Evolutionary conservation across 306 rosid genomes (phyloP).

Genomic region (Betula pendula): DNA sequence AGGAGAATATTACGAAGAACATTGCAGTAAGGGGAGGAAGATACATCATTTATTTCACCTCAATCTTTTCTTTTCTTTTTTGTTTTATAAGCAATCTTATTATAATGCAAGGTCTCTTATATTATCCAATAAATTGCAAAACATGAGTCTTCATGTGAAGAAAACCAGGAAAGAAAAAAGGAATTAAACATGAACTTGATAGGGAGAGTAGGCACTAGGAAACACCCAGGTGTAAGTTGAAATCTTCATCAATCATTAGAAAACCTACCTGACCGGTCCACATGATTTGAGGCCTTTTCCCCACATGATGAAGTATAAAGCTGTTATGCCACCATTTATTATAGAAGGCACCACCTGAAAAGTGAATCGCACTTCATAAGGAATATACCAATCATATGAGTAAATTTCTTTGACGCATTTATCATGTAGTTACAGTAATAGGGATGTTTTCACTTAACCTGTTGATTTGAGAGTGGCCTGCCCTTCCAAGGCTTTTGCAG

Average conservation of each 20-base stretch:
- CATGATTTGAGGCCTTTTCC: slow-evolving; percentile 98
- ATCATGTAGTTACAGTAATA: slow-evolving; percentile 5
- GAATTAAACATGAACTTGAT: neutral
- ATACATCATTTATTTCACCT: neutral
- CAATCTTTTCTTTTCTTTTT: too few relatives aligned
- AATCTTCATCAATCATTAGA: slow-evolving; percentile 26
- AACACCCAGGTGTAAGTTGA: slow-evolving; percentile 6
- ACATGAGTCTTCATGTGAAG: neutral
- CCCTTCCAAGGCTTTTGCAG: slow-evolving; percentile 99
- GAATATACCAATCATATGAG: slow-evolving; percentile 23
- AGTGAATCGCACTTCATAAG: slow-evolving; percentile 28
- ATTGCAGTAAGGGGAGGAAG: too few relatives aligned
- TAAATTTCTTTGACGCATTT: slow-evolving; percentile 1
- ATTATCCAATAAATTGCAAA: slow-evolving; percentile 12
- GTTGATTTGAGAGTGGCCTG: slow-evolving; percentile 82
- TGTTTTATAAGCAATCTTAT: too few relatives aligned
- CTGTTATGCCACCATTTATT: slow-evolving; percentile 91
- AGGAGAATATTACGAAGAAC: too few relatives aligned
- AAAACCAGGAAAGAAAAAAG: neutral
- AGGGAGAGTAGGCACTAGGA: slow-evolving; percentile 16
- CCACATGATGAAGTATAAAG: slow-evolving; percentile 85
- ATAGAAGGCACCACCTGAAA: slow-evolving; percentile 91
- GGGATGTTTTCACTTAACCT: slow-evolving; percentile 49
- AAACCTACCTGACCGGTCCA: slow-evolving; percentile 94
- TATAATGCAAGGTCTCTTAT: neutral